phyloP scores from a whole-genome alignment of 2,329 filamentous ascomycete species.

The Celoporthe dispersa region DNA sequence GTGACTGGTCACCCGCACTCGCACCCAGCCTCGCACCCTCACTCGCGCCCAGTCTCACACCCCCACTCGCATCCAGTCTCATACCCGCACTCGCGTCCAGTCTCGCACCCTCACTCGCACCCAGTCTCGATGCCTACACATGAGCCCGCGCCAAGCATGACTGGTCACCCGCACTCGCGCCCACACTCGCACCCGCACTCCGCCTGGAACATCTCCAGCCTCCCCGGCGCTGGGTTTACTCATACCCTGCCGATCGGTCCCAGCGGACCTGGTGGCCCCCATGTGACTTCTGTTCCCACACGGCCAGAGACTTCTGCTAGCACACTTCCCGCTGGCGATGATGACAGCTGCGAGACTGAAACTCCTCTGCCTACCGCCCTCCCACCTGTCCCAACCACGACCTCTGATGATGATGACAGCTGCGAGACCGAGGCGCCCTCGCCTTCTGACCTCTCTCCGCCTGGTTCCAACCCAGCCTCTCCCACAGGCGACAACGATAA shows the following conservation, averaged over 20 bases:
- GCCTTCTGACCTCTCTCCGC: background rate
- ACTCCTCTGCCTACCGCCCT: too few relatives aligned
- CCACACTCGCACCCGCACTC: slow-evolving; percentile 3
- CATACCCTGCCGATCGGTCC: background rate
- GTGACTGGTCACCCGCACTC: background rate
- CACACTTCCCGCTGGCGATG: background rate
- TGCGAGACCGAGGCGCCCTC: too few relatives aligned
- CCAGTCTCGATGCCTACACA: slow-evolving; percentile 2
- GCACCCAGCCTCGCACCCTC: background rate
- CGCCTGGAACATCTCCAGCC: background rate
- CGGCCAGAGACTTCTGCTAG: background rate
- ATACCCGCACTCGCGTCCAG: background rate
- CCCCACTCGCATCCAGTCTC: background rate
- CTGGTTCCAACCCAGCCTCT: background rate
- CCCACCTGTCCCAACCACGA: too few relatives aligned
- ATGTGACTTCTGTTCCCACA: background rate
- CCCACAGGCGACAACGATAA: background rate
- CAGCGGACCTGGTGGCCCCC: background rate
- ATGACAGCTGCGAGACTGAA: too few relatives aligned
- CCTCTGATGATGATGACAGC: background rate
- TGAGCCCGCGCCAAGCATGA: background rate
- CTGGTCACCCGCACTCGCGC: slow-evolving; percentile 2
- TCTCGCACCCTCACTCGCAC: background rate
- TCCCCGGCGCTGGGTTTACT: background rate
- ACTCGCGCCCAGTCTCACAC: background rate